phyloP scores from a whole-genome alignment of 1,139 yeast species.

The Lipomyces yarrowii region DNA sequence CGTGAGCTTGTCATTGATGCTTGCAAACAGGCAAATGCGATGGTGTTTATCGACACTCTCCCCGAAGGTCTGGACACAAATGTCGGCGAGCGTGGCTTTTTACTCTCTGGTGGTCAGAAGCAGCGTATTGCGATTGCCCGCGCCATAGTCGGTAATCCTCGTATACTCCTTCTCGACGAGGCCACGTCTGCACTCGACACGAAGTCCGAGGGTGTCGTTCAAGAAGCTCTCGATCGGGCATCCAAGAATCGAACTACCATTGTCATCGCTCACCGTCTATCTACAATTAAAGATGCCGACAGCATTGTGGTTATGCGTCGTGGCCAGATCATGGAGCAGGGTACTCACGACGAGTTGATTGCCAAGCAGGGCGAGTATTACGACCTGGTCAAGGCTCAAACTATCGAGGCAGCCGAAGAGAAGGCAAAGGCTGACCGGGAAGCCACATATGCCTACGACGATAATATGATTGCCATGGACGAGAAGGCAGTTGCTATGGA shows the following conservation, averaged over 20 bases:
- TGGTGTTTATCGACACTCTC: slow-evolving; percentile 53
- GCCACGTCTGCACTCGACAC: slow-evolving; percentile 80
- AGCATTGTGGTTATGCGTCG: slow-evolving; percentile 48
- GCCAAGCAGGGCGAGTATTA: slow-evolving; percentile 40
- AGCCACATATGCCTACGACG: neutral
- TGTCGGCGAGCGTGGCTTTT: slow-evolving; percentile 54
- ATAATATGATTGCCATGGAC: neutral
- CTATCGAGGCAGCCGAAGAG: slow-evolving; percentile 21
- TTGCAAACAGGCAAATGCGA: slow-evolving; percentile 53
- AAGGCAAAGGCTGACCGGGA: neutral
- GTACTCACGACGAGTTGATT: slow-evolving; percentile 47
- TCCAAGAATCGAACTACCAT: slow-evolving; percentile 71
- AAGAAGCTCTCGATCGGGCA: slow-evolving; percentile 60
- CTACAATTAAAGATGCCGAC: slow-evolving; percentile 62
- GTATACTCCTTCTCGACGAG: slow-evolving; percentile 70
- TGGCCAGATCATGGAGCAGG: slow-evolving; percentile 48
- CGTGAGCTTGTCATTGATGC: slow-evolving; percentile 49
- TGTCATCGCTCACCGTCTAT: slow-evolving; percentile 74
- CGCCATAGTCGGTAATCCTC: slow-evolving; percentile 65
- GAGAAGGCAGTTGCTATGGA: slow-evolving; percentile 18
- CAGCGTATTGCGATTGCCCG: slow-evolving; percentile 78
- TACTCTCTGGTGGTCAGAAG: slow-evolving; percentile 78
- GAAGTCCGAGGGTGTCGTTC: slow-evolving; percentile 71
- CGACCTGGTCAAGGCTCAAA: slow-evolving; percentile 45
- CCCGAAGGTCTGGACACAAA: slow-evolving; percentile 60